Evolutionary conservation across 768 basidiomycete species (phyloP), one percentile per base, ranked within the genome.

Genomic region (Collybiopsis confluens): DNA sequence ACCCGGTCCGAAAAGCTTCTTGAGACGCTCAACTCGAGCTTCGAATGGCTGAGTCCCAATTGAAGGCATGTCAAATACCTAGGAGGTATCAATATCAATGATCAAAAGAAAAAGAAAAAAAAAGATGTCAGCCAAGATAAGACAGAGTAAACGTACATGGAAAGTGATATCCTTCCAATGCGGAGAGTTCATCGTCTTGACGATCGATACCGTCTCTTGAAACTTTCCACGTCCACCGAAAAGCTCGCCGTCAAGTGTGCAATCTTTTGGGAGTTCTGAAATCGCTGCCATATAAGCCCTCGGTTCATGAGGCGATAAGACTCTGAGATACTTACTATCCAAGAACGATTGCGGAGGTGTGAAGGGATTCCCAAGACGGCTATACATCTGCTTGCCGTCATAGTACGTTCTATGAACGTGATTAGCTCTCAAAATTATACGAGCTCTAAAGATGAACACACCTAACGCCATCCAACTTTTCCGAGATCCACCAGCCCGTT

Each of bases 381-480:
- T 81, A 45, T 75, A 68, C 66, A 84, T 76, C 20, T 64, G 64
- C 51, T 73, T 73, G 4, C 80, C 81, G 58, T 82, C 78, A 57
- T 76, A 83, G 59, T 73, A 81, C 0, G 80, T 77, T 27, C 82
- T 81, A 45, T 5, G 40, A 11, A 59, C 38, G 27, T 8, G 23
- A 11, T 45, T 46, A 27, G 47, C 15, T 13, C 35, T 40, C 23
- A 26, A 51, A 10, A 27, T 18, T 10, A 23, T 2, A 20, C 16
- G 27, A 16, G 40, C 13, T 24, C 3, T 24, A 44, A 20, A 54
- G 24, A 44, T n/a, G 23, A 20, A 56, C 74, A n/a, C 56, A 81
- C 81, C 81, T 68, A 30, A 83, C 80, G 53, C 82, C 81, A 63
- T 84, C 82, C 45, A 84, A 60, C 61, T 84, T 83, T 59, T 84